Percentiles rank a stretch among this genome's conserved stretches.
These are phyloP conservation scores for Nosema muscidifuracis DNA, from an alignment of 371 early-diverging fungal species.

Conservation along the genomic window DNA sequence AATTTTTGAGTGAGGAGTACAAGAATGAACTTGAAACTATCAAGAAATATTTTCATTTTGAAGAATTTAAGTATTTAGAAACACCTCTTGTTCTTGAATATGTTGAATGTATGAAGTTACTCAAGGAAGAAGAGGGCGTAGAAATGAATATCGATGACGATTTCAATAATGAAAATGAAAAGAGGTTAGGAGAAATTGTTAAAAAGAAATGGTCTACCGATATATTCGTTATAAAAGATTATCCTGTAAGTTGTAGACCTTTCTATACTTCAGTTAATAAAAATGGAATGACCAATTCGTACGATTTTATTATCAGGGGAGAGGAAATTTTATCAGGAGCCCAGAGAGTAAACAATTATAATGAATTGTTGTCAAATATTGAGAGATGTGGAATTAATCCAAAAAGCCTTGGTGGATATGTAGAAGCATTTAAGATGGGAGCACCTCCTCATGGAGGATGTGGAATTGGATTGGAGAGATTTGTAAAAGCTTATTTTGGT, in stretches of 20 bases:
- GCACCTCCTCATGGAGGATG: constrained; percentile 98
- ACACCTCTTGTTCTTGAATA: constrained; percentile 79
- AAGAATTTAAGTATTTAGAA: constrained; percentile 75
- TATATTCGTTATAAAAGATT: constrained; percentile 96
- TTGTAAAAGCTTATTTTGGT: constrained; percentile 88
- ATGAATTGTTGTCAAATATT: constrained; percentile 73
- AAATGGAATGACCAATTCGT: constrained; percentile 80
- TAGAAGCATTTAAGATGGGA: constrained; percentile 93
- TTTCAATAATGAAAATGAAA: constrained; percentile 78
- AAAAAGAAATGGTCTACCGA: constrained; percentile 88
- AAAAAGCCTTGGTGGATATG: constrained; percentile 77
- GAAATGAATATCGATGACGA: constrained; percentile 74
- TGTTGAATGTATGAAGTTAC: constrained; percentile 78
- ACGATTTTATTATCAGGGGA: constrained; percentile 98
- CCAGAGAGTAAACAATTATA: constrained; percentile 90
- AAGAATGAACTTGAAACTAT: constrained; percentile 76
- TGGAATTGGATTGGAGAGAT: constrained; percentile 84
- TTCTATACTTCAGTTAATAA: constrained; percentile 97
- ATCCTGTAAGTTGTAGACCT: constrained; percentile 86
- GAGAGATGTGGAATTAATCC: constrained; percentile 73
- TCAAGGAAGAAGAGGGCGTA: constrained; percentile 73
- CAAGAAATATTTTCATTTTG: constrained; percentile 79
- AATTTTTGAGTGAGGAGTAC: constrained; percentile 72
- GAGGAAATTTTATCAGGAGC: constrained; percentile 99
- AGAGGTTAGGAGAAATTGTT: constrained; percentile 79